A percentile compares a stretch with the other conserved stretches of the same genome.
Conservation (phyloP, 345 rosid species). For the Erodium maritimum region DNA sequence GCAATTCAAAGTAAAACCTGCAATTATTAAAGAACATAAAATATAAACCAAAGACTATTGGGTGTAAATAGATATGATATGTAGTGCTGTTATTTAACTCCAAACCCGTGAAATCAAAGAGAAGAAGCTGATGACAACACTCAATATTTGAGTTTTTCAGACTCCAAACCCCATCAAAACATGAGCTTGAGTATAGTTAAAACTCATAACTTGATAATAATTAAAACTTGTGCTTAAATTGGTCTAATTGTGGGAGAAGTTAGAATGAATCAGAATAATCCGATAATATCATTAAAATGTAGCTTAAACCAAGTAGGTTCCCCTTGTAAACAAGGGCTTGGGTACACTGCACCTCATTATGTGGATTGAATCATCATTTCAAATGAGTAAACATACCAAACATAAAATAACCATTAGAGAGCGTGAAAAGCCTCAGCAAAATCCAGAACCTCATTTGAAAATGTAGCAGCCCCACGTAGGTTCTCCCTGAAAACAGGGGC, state of each 20-base stretch:
- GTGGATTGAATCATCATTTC: no score
- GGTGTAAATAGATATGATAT: conserved; percentile 7
- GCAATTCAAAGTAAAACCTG: neutral
- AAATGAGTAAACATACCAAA: no score
- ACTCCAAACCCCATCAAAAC: conserved; percentile 12
- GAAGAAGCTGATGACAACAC: conserved; percentile 76
- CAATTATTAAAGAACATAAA: neutral
- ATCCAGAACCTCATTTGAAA: no score
- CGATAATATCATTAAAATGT: conserved; percentile 20
- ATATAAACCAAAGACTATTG: neutral
- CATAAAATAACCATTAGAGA: no score
- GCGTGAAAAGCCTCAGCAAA: no score
- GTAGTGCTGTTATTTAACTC: conserved; percentile 61
- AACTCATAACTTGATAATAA: no score
- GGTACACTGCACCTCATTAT: no score
- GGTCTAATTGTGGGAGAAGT: no score
- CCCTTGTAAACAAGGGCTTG: conserved; percentile 11
- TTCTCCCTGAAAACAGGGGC: conserved; percentile 12
- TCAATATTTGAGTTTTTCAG: conserved; percentile 45
- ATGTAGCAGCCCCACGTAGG: conserved; percentile 12
- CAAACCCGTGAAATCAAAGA: conserved; percentile 23
- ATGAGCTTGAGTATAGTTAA: conserved; percentile 27
- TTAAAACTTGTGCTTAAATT: no score
- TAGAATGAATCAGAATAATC: conserved; percentile 33
- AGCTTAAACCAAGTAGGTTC: conserved; percentile 40